A percentile compares a stretch with the other conserved stretches of the same genome.
Evolutionary conservation across 306 rosid species (phyloP).

Genomic region (Quercus aquifolioides): DNA sequence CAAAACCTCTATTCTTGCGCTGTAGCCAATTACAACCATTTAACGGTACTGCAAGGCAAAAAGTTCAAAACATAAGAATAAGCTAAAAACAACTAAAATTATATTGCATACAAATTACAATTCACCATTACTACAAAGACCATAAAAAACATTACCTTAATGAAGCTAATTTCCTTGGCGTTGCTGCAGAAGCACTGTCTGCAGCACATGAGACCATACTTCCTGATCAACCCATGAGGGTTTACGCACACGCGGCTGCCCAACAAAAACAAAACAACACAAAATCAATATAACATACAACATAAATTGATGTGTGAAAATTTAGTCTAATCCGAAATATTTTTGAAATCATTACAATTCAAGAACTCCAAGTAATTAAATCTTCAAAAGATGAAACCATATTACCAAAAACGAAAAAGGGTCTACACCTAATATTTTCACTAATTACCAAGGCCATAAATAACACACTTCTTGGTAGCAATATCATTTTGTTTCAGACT

Average conservation of each 20-base stretch:
- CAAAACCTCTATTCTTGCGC: background rate
- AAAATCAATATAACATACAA: background rate
- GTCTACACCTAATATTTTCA: too few relatives aligned
- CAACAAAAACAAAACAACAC: background rate
- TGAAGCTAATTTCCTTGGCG: conserved; percentile 97
- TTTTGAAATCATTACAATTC: background rate
- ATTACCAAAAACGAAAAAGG: too few relatives aligned
- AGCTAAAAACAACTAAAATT: background rate
- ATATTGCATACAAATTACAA: background rate
- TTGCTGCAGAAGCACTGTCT: conserved; percentile 98
- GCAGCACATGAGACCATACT: conserved; percentile 95
- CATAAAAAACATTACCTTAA: conserved; percentile 43
- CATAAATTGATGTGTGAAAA: too few relatives aligned
- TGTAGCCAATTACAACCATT: background rate
- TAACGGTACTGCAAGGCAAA: conserved; percentile 67
- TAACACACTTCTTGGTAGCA: too few relatives aligned
- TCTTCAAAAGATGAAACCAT: background rate
- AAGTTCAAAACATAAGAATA: background rate
- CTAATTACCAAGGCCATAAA: too few relatives aligned
- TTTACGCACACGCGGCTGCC: conserved; percentile 63
- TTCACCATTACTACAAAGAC: background rate
- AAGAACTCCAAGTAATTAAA: background rate
- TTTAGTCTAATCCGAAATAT: background rate
- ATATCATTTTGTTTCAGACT: too few relatives aligned
- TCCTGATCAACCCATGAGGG: conserved; percentile 86